Percentiles rank a stretch among this genome's conserved stretches.
Conservation (phyloP, 1,139 yeast genomes). For the Nakaseomyces kungkrabaensis region DNA sequence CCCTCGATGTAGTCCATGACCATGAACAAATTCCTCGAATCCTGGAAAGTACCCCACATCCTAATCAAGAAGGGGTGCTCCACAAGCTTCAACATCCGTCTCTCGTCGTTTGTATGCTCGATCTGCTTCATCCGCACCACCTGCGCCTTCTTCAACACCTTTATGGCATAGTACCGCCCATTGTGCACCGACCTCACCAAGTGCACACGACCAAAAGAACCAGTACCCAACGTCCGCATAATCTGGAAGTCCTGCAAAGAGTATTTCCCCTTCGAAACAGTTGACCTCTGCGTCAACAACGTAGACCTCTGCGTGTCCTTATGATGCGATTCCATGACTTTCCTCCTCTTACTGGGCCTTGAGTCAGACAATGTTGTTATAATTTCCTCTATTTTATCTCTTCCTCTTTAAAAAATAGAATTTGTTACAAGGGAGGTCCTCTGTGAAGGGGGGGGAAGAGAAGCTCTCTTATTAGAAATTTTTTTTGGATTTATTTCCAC, state of each 20-base stretch:
- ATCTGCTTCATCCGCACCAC: conserved; percentile 95
- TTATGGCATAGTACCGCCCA: conserved; percentile 89
- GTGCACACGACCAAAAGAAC: conserved; percentile 95
- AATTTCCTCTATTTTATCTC: no score
- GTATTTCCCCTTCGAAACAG: conserved; percentile 78
- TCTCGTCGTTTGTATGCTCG: conserved; percentile 95
- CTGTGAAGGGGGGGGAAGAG: no score
- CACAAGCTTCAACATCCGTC: conserved; percentile 85
- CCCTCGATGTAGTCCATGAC: conserved; percentile 98
- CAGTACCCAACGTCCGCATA: conserved; percentile 90
- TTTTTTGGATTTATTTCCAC: no score
- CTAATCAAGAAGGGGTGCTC: conserved; percentile 92
- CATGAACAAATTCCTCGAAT: conserved; percentile 81
- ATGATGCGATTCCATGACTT: not conserved
- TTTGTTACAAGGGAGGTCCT: no score
- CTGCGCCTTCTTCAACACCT: conserved; percentile 81
- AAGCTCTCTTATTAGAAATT: no score
- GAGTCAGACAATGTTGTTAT: not conserved
- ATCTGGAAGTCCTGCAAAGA: conserved; percentile 81
- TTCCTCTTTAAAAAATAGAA: no score
- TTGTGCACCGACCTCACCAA: conserved; percentile 87
- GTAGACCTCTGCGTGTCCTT: not conserved
- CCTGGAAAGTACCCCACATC: conserved; percentile 99
- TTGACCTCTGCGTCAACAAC: conserved; percentile 27
- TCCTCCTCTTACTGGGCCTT: not conserved